Conservation (phyloP, 2,329 filamentous ascomycete species). For the Drechmeria coniospora region DNA sequence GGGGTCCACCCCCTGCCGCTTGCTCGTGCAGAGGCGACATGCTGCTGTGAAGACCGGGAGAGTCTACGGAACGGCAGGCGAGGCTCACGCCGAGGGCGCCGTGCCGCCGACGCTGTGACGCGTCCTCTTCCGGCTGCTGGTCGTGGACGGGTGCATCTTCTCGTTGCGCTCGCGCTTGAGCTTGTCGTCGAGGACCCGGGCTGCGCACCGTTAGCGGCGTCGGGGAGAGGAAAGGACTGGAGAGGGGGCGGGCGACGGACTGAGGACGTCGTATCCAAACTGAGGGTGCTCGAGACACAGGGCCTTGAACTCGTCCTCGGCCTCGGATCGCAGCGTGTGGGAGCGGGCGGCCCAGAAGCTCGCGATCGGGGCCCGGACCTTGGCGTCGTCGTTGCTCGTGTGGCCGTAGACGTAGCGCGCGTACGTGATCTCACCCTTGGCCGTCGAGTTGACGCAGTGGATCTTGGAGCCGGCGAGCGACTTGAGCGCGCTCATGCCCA, state of each 20-base stretch:
- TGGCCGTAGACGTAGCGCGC: slow-evolving; percentile 80
- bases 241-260: slow-evolving; percentile 27
- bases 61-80: too few species aligned
- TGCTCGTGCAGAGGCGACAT: too few species aligned
- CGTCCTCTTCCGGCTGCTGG: slow-evolving; percentile 40
- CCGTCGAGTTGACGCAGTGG: slow-evolving; percentile 76
- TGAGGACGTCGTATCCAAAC: slow-evolving; percentile 86
- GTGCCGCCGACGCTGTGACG: slow-evolving; percentile 31
- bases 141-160: slow-evolving; percentile 35
- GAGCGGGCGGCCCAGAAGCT: slow-evolving; percentile 76
- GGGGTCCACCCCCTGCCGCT: too few species aligned
- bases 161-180: slow-evolving; percentile 47
- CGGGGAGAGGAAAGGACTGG: slow-evolving; percentile 5
- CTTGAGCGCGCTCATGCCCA: slow-evolving; percentile 53
- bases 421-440: slow-evolving; percentile 81
- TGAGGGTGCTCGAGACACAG: slow-evolving; percentile 83
- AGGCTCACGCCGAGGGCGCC: too few species aligned
- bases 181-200: slow-evolving; percentile 50
- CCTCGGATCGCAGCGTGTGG: slow-evolving; percentile 71
- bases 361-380: slow-evolving; percentile 70
- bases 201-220: slow-evolving; percentile 17
- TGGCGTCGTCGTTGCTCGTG: slow-evolving; percentile 51
- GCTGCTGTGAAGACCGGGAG: too few species aligned
- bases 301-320: slow-evolving; percentile 68
- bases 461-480: slow-evolving; percentile 76